Evolutionary conservation across 768 basidiomycete genomes (phyloP), one percentile per base, ranked within the genome.

Genomic region (Mrakia blollopis): DNA sequence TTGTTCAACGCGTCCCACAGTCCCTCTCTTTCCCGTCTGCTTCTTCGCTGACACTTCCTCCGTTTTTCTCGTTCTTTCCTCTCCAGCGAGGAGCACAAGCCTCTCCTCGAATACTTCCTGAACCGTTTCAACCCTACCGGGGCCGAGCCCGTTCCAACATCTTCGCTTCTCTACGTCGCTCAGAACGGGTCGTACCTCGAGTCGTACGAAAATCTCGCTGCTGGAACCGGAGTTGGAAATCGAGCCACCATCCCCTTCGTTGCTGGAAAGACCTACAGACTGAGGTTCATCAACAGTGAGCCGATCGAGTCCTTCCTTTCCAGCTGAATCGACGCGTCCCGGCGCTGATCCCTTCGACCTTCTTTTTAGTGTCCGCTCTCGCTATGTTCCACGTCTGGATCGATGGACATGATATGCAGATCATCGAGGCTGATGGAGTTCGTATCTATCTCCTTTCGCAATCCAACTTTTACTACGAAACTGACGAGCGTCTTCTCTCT

Each of bases 141-240:
- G n/a, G 89, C 89, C 0, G 94, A 98, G 81, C 94, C 94, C 30
- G 87, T 96, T 21, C 94, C 94, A n/a, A 87, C 92, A 90, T 87
- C 93, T 30, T 90, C 87, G 10, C 83, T 95, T 61, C 88, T 97
- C 54, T 97, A 98, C 83, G 93, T 92, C 81, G 87, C 90, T 0
- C 89, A 93, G 81, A 89, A 91, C 79, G 87, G 85, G 0, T 82
- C 87, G 0, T 98, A 97, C 81, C 60, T 83, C 85, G 92, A 67
- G 87, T 87, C 25, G 88, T 91, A 32, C 87, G 74, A 7, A 54
- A 81, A 81, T 16, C 52, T 84, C 85, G 6, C 88, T 87, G 8
- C 87, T 86, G 62, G 87, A 79, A 87, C n/a, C 86, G 83, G 80
- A 25, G 83, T 93, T 86, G 93, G 92, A 83, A 90, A 94, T 79